Conservation (phyloP, 2,329 filamentous ascomycete species). For the Geoglossum cookeanum region DNA sequence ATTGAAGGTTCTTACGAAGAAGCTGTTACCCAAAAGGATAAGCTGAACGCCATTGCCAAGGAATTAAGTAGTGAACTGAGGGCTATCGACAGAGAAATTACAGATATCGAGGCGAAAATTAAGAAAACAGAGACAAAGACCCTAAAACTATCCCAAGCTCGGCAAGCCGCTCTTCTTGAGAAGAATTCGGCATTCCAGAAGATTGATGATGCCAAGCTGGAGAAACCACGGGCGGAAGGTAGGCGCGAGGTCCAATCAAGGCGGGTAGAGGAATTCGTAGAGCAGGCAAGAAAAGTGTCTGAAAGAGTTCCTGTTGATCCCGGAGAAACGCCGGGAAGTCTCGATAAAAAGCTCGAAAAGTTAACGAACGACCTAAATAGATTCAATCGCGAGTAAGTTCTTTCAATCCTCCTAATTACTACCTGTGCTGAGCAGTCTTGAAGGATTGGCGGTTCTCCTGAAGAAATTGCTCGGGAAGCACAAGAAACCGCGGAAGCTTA, state of each 20-base stretch:
- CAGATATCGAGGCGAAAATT: conserved; percentile 24
- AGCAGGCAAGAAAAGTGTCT: conserved; percentile 34
- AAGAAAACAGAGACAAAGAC: conserved; percentile 37
- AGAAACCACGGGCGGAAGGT: conserved; percentile 26
- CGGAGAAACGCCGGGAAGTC: conserved; percentile 39
- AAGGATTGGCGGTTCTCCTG: conserved; percentile 41
- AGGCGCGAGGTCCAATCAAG: conserved; percentile 29
- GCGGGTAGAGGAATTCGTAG: conserved; percentile 33
- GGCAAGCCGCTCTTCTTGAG: conserved; percentile 33
- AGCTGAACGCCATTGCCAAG: conserved; percentile 22
- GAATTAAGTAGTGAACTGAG: conserved; percentile 20
- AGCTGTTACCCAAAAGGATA: conserved; percentile 24
- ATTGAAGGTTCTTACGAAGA: conserved; percentile 29
- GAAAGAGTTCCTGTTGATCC: conserved; percentile 42
- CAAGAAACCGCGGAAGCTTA: conserved; percentile 20
- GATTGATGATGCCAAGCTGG: conserved; percentile 29
- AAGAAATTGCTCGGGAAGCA: conserved; percentile 38
- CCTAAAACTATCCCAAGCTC: conserved; percentile 27
- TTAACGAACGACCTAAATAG: conserved; percentile 39
- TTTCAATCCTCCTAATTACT: not conserved
- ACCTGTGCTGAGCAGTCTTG: conserved; percentile 12
- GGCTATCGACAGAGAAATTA: conserved; percentile 18
- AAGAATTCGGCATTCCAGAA: conserved; percentile 42
- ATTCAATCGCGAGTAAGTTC: conserved; percentile 29
- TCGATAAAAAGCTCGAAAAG: conserved; percentile 28